phyloP scores from a whole-genome alignment of 441 rosid genomes.

The Aquilaria agallochum region DNA sequence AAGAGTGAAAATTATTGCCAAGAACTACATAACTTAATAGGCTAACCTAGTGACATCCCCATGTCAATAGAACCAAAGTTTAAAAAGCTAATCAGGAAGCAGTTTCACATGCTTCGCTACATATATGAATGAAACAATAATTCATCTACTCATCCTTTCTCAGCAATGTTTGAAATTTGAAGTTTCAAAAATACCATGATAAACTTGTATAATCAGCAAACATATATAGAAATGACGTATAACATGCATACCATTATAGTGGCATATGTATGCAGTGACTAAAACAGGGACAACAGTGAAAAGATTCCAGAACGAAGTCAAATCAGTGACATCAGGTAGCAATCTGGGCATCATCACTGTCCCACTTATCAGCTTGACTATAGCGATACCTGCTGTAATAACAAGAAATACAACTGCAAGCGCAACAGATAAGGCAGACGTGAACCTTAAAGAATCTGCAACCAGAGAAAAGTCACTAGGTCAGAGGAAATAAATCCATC shows the following conservation, averaged over 20 bases:
- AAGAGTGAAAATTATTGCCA: not conserved
- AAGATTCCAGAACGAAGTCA: constrained; percentile 76
- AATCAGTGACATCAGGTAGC: constrained; percentile 66
- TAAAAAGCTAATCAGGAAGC: not conserved
- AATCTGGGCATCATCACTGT: constrained; percentile 78
- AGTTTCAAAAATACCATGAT: not conserved
- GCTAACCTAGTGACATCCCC: not conserved
- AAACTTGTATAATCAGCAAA: constrained; percentile 3
- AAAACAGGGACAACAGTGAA: constrained; percentile 92
- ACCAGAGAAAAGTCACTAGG: constrained; percentile 13
- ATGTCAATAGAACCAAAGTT: not conserved
- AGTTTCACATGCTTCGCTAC: too few species aligned
- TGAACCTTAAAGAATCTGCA: constrained; percentile 95
- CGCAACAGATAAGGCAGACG: constrained; percentile 89
- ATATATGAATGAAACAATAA: too few species aligned
- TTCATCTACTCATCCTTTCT: not conserved
- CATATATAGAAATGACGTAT: not conserved
- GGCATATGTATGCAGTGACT: constrained; percentile 94
- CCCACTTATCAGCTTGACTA: constrained; percentile 68
- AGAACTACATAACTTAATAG: not conserved
- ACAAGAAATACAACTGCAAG: constrained; percentile 87
- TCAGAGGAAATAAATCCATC: not conserved
- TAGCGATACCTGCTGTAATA: constrained; percentile 74
- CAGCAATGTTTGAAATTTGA: not conserved
- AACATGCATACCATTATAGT: constrained; percentile 70